phyloP scores from a whole-genome alignment of 2,329 filamentous ascomycete genomes.

The Clarireedia hainanense region DNA sequence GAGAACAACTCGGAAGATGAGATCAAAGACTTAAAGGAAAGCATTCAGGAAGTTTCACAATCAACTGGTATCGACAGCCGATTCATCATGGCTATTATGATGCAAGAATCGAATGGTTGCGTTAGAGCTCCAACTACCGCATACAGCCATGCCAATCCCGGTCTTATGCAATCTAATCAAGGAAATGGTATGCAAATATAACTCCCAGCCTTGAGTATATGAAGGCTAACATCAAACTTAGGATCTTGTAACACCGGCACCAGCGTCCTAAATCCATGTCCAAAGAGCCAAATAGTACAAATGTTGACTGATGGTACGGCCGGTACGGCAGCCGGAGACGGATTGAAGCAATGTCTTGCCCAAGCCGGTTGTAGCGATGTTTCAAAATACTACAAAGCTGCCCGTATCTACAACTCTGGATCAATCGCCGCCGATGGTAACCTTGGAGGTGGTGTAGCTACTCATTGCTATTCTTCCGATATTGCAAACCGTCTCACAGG shows the following conservation, averaged over 20 bases:
- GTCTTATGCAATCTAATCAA: slow-evolving; percentile 24
- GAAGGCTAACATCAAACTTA: neutral
- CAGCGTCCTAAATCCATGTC: slow-evolving; percentile 7
- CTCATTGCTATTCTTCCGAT: slow-evolving; percentile 21
- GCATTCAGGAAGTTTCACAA: slow-evolving; percentile 10
- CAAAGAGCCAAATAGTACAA: slow-evolving; percentile 20
- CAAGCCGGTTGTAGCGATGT: slow-evolving; percentile 21
- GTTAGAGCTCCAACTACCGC: slow-evolving; percentile 15
- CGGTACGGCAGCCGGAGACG: slow-evolving; percentile 23
- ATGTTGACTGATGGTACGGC: slow-evolving; percentile 28
- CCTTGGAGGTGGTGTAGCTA: slow-evolving; percentile 23
- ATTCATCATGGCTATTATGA: slow-evolving; percentile 29
- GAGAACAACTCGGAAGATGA: slow-evolving; percentile 9
- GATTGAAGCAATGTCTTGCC: slow-evolving; percentile 20
- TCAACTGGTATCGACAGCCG: slow-evolving; percentile 13
- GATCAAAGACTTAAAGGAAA: slow-evolving; percentile 9
- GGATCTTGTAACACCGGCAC: slow-evolving; percentile 18
- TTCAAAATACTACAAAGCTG: slow-evolving; percentile 30
- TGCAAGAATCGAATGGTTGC: slow-evolving; percentile 29
- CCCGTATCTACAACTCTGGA: slow-evolving; percentile 36
- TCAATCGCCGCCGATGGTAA: slow-evolving; percentile 28
- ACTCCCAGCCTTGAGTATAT: neutral
- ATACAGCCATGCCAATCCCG: slow-evolving; percentile 15
- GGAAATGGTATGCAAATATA: neutral
- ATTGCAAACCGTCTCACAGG: slow-evolving; percentile 22